Percentiles rank a stretch among this genome's conserved stretches.
phyloP scores from a whole-genome alignment of 2,329 filamentous ascomycete genomes.

The Calonectria honghensis region DNA sequence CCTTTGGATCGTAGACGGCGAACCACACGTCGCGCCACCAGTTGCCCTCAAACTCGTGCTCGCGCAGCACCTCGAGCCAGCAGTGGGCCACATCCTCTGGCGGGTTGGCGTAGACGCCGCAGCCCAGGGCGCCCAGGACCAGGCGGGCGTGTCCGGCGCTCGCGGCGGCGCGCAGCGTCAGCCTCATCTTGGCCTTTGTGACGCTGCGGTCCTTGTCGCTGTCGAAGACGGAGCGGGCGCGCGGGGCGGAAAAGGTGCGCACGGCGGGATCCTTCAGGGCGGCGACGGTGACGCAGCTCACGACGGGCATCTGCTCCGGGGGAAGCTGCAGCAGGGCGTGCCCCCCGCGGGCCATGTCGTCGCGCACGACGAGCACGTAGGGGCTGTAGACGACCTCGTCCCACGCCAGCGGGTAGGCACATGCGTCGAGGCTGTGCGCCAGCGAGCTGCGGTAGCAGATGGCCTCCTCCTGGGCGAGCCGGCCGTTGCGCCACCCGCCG shows the following conservation, averaged over 20 bases:
- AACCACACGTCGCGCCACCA: conserved; percentile 41
- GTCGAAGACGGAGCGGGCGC: conserved; percentile 13
- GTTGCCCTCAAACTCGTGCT: conserved; percentile 38
- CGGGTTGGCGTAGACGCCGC: conserved; percentile 37
- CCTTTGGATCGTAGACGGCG: conserved; percentile 35
- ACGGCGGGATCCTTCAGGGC: conserved; percentile 30
- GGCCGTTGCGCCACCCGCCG: conserved; percentile 37
- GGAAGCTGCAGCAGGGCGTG: conserved; percentile 10
- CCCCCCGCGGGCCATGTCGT: conserved; percentile 25
- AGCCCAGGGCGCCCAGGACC: conserved; percentile 38
- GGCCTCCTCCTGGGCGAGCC: conserved; percentile 38
- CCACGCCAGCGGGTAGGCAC: conserved; percentile 34
- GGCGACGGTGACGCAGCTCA: conserved; percentile 34
- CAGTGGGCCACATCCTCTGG: conserved; percentile 41
- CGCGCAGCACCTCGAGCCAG: conserved; percentile 41
- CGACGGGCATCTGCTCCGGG: conserved; percentile 20
- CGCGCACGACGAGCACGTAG: conserved; percentile 36
- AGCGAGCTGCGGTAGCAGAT: conserved; percentile 40
- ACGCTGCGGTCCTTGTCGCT: conserved; percentile 31
- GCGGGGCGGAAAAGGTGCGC: conserved; percentile 16
- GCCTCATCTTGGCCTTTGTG: conserved; percentile 41
- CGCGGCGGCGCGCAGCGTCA: conserved; percentile 33
- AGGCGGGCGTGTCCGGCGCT: not conserved
- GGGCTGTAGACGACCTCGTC: conserved; percentile 39
- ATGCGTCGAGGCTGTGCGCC: conserved; percentile 19